Conservation (phyloP, 768 basidiomycete species). For the Mycena rosella region DNA sequence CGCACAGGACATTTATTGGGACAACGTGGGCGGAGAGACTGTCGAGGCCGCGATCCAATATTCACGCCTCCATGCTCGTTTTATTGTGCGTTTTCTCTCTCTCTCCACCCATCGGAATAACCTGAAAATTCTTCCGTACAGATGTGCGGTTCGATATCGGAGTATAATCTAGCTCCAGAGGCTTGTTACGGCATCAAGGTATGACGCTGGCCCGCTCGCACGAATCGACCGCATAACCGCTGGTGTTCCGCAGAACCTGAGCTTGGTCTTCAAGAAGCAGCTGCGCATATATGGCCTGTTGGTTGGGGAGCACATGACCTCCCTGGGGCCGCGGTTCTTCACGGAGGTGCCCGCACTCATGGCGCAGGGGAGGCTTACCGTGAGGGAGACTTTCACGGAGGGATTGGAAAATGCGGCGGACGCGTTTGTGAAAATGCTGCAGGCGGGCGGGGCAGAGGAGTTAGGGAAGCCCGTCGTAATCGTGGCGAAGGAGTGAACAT, state of each 20-base stretch:
- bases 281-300: slow-evolving; percentile 55
- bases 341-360: slow-evolving; percentile 51
- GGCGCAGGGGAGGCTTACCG: slow-evolving; percentile 54
- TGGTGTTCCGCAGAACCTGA: not conserved
- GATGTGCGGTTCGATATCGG: not conserved
- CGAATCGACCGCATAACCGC: not conserved
- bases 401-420: slow-evolving; percentile 56
- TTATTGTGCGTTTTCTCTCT: not conserved
- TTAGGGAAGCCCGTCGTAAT: slow-evolving; percentile 15
- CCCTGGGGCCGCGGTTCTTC: slow-evolving; percentile 52
- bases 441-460: slow-evolving; percentile 41
- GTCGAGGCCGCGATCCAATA: slow-evolving; percentile 6
- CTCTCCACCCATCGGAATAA: not conserved
- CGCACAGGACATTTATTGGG: slow-evolving; percentile 9
- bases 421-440: slow-evolving; percentile 49
- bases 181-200: not conserved
- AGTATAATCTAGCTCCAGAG: not conserved
- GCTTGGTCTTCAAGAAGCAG: slow-evolving; percentile 48
- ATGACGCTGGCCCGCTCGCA: not conserved
- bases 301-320: slow-evolving; percentile 39
- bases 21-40: slow-evolving; percentile 4
- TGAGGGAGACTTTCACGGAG: slow-evolving; percentile 50
- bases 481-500: not conserved
- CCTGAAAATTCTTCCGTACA: not conserved
- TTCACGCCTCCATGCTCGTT: not conserved